Base-by-base conservation (phyloP, 1,139 yeast species). In the Debaryomyces coudertii region DNA sequence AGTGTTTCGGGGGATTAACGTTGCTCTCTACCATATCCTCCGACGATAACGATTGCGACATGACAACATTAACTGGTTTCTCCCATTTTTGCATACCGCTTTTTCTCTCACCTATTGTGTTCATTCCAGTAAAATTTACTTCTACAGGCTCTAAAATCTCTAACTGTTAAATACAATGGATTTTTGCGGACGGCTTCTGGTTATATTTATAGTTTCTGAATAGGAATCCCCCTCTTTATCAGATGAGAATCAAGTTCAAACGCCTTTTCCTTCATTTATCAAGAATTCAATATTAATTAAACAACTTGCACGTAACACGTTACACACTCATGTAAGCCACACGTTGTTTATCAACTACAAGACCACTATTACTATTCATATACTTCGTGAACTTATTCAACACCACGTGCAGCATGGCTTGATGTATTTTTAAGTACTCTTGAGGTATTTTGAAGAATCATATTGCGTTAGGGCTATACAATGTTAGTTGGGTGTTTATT, bases 1-100 rank as follows among this genome's bases (percentile, higher is more conserved):
- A 70, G 18, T 57, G 57, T 42, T 47, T 50, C 11, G 40, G 41
- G 16, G 43, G 14, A 15, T 15, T 35, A 12, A 25, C 11, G 9
- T 43, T 33, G 14, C 24, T 16, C n/a, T 20, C 22, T 8, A 31
- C 24, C 4, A 16, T 7, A 14, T 40, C 42, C 11, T 40, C 42
- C 4, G 42, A 40, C 12, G 42, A 31, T 11, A 30, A 23, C 4
- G 42, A 40, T 31, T 40, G 30, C 5, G 44, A 27, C 28, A 22
- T 41, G 33, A 41, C 35, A 12, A 41, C 18, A 18, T 41, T 35
- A 8, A 33, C 20, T 12, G 38, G 31, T 27, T 29, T 29, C 16
- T 33, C 25, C 5, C 27, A 24, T n/a, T 44, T 40, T 7, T 31
- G 37, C 14, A 40, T 24, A 9, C 34, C 40, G 1, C n/a, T n/a